Conservation (phyloP, 495 filamentous ascomycete genomes). For the Articulospora tetracladia region DNA sequence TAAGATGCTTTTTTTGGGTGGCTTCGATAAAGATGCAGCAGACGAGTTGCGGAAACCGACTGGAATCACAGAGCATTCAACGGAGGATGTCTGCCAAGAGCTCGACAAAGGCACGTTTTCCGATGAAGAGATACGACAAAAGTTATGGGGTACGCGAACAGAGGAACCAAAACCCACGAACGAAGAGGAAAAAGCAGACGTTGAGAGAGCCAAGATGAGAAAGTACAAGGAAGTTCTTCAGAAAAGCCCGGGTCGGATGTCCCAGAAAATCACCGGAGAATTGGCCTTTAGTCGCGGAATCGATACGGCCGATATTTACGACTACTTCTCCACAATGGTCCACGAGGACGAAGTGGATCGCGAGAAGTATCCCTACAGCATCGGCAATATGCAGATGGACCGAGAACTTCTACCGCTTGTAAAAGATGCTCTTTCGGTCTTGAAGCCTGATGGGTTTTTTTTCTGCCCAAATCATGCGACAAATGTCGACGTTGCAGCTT, state of each 20-base stretch:
- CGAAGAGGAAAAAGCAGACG: too few relatives aligned
- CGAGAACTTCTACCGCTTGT: not conserved
- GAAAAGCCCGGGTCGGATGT: not conserved
- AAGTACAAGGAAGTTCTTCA: not conserved
- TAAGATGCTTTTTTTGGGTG: not conserved
- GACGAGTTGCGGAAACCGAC: too few relatives aligned
- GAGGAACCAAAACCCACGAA: not conserved
- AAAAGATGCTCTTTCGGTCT: not conserved
- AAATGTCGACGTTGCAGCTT: too few relatives aligned
- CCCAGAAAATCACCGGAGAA: not conserved
- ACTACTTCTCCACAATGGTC: not conserved
- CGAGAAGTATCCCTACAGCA: not conserved
- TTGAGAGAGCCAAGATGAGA: not conserved
- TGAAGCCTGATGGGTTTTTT: not conserved
- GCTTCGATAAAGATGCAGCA: not conserved
- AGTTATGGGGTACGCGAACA: not conserved
- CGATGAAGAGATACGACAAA: not conserved
- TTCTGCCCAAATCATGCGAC: not conserved
- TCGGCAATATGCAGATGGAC: not conserved
- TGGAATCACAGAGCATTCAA: not conserved
- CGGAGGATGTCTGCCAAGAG: not conserved
- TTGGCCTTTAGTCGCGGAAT: not conserved
- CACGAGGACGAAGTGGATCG: not conserved
- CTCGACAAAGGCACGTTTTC: not conserved
- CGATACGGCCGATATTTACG: not conserved